Base-by-base conservation (phyloP, 2,329 filamentous ascomycete species). In the Graphium sp. region DNA sequence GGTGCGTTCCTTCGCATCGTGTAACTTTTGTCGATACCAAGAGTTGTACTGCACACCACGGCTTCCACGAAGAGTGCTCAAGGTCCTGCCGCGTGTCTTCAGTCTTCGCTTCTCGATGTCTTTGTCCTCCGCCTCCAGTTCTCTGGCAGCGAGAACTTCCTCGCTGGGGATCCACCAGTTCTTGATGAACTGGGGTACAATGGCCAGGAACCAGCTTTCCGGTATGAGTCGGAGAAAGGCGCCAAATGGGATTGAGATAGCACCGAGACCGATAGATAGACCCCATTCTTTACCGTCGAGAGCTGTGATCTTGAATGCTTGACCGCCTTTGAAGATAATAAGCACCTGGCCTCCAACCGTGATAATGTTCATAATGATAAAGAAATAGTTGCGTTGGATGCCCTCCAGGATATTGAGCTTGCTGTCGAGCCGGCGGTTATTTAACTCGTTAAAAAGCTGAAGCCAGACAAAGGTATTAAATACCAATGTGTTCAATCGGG, bases 371-470 rank as follows among this genome's bases (percentile, higher is more conserved):
- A 92, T 91, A 16, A 58, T 58, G 18, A 85, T 63, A 56, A 92
- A 92, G 60, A 85, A 89, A 44, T 64, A 72, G 47, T 92, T 92
- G 40, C 63, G 66, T 13, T 66, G 63, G 32, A 92, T 70, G 31
- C 79, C 79, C 48, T 91, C 82, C 33, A 92, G 82, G 32, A 92
- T 76, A 48, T 92, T 92, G 56, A 89, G 74, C 32, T 70, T 71
- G 52, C 91, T 92, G 50, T 92, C 84, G 11, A 92, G 66, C 10
- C 80, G 75, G 31, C 78, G 75, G 55, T 83, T 87, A 57, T 85
- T 85, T 52, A 81, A 66, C 41, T 77, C 66, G 48, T 85, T 87
- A 59, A 89, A 85, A 35, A 78, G 74, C 41, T 78, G 73, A 59
- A 78, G 69, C 71, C 72, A 78, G 3, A 78, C 73, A 39, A 74